Conservation (phyloP, 2,329 filamentous ascomycete species). For the Stagonosporopsis vannaccii region DNA sequence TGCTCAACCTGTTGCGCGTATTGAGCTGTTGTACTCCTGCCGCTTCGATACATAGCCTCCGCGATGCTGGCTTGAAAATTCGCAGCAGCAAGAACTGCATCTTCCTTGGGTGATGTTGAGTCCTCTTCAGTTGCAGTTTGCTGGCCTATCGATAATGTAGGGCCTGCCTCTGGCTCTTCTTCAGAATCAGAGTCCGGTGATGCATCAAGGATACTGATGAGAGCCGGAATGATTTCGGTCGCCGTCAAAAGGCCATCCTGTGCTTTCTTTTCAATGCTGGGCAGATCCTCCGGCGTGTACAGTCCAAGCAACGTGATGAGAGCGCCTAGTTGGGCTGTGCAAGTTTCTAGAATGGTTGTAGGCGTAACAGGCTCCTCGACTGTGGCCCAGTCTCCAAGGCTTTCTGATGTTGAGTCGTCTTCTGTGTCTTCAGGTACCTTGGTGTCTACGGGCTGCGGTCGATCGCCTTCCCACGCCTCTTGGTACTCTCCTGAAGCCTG, state of each 20-base stretch:
- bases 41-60: slow-evolving; percentile 63
- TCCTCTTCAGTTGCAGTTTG: slow-evolving; percentile 26
- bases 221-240: slow-evolving; percentile 61
- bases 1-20: slow-evolving; percentile 56
- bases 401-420: slow-evolving; percentile 34
- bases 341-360: slow-evolving; percentile 71
- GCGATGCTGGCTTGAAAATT: slow-evolving; percentile 64
- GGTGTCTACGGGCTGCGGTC: slow-evolving; percentile 11
- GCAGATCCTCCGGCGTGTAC: slow-evolving; percentile 56
- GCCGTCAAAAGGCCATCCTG: slow-evolving; percentile 63
- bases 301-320: slow-evolving; percentile 57
- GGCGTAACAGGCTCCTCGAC: slow-evolving; percentile 72
- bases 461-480: slow-evolving; percentile 29
- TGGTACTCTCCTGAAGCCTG: slow-evolving; percentile 33
- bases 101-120: slow-evolving; percentile 55
- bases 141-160: slow-evolving; percentile 44
- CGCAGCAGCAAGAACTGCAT: slow-evolving; percentile 63
- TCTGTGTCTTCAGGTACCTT: slow-evolving; percentile 30
- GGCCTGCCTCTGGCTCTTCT: slow-evolving; percentile 40
- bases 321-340: slow-evolving; percentile 65
- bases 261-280: slow-evolving; percentile 64
- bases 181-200: slow-evolving; percentile 23
- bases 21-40: slow-evolving; percentile 58
- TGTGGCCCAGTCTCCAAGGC: slow-evolving; percentile 68
- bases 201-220: slow-evolving; percentile 52